Evolutionary conservation across 306 rosid species (phyloP).

Genomic region (Prinsepia uniflora): DNA sequence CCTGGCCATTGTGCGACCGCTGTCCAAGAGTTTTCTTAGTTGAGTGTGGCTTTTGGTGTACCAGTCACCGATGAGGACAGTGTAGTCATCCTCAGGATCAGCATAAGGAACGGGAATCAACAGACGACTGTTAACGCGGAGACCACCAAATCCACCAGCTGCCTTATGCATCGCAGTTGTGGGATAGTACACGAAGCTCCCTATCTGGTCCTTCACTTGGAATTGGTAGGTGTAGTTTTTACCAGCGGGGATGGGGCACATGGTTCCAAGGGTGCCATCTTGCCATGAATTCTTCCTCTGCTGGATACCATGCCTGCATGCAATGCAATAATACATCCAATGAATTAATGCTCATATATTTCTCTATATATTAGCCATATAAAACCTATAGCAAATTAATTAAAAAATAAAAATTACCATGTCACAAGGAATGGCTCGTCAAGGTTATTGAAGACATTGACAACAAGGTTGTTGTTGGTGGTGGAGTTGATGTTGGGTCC

Average conservation of each 20-base stretch:
- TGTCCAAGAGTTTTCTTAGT: slow-evolving; percentile 45
- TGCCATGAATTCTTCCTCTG: slow-evolving; percentile 88
- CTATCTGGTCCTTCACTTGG: slow-evolving; percentile 91
- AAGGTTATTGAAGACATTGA: slow-evolving; percentile 70
- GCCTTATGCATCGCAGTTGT: slow-evolving; percentile 50
- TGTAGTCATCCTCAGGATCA: slow-evolving; percentile 81
- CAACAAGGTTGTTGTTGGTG: slow-evolving; percentile 58
- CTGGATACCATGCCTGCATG: slow-evolving; percentile 44
- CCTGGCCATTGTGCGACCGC: slow-evolving; percentile 51
- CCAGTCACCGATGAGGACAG: slow-evolving; percentile 79
- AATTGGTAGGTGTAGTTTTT: slow-evolving; percentile 60
- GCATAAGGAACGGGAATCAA: slow-evolving; percentile 79
- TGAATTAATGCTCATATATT: too few species aligned
- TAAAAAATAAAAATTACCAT: slow-evolving; percentile 37
- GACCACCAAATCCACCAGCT: slow-evolving; percentile 70
- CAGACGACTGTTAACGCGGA: slow-evolving; percentile 58
- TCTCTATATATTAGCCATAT: too few species aligned
- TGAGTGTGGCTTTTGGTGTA: slow-evolving; percentile 57
- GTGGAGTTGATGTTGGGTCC: slow-evolving; percentile 83
- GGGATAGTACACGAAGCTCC: slow-evolving; percentile 67
- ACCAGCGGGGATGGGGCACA: slow-evolving; percentile 69
- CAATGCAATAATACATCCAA: background rate
- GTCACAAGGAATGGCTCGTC: slow-evolving; percentile 77
- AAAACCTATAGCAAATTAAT: background rate
- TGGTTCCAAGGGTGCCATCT: slow-evolving; percentile 65